Conservation (phyloP, 78 protist species). For the Chrysochromulina tobinii region DNA sequence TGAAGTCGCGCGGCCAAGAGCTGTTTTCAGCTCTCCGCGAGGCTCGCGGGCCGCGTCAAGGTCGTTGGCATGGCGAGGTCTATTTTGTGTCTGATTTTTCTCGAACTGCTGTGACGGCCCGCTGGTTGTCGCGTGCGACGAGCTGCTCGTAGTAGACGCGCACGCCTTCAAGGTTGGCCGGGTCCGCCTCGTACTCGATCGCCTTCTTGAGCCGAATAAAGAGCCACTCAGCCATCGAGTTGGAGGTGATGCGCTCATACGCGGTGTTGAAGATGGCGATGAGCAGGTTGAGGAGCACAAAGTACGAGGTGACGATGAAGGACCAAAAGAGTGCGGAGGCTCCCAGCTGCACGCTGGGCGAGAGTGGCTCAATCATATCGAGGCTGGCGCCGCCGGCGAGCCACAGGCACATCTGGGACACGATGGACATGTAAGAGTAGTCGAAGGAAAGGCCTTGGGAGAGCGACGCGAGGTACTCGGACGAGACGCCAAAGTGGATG, state of each 20-base stretch:
- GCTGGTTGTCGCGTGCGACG: background rate
- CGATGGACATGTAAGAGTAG: background rate
- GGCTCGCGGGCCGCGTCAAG: too few relatives aligned
- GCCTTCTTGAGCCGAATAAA: background rate
- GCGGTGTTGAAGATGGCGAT: constrained; percentile 1
- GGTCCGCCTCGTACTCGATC: background rate
- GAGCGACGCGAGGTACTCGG: background rate
- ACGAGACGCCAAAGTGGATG: background rate
- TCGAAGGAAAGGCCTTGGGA: background rate
- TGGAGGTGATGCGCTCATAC: background rate
- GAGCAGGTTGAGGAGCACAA: constrained; percentile 7
- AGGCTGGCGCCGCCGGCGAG: background rate
- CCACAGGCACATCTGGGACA: background rate
- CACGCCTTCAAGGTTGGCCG: background rate
- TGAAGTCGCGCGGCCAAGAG: too few relatives aligned
- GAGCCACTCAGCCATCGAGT: background rate
- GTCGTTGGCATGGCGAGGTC: too few relatives aligned
- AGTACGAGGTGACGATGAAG: background rate
- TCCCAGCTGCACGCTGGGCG: too few relatives aligned
- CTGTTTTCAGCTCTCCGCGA: too few relatives aligned
- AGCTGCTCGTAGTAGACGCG: background rate
- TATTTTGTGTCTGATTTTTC: too few relatives aligned
- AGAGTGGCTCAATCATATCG: background rate
- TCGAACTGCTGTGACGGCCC: background rate
- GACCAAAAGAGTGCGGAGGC: background rate